Evolutionary conservation across 352 stramenopile species (phyloP), one percentile per base, ranked within the genome.

Genomic region (Albugo candida): DNA sequence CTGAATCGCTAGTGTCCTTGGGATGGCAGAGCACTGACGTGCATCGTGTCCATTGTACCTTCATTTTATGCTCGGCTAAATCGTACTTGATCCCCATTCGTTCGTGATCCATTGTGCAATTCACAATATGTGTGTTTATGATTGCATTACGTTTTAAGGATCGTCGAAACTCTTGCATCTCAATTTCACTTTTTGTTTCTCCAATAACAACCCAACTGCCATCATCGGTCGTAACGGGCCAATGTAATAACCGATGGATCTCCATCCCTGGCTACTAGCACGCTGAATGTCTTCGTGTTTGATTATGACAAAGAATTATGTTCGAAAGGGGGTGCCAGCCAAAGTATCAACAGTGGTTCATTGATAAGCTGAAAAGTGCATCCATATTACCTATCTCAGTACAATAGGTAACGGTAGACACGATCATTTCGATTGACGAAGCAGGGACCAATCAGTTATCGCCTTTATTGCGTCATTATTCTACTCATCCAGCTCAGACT

Each of bases 1-100:
- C 36, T 18, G 52, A 36, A 14, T 35, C 16, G 38, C 55, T 37
- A 16, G 61, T 37, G 42, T 39, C 13, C 59, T 82, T 82, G n/a
- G 72, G 72, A 45, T 85, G 72, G 49, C 72, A 85, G 55, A 85
- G 52, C 19, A 67, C 70, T 46, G 72, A 85, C 27, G 72, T 85
- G 56, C 72, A 85, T 57, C 81, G 82, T 49, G 72, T 83, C 72
- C 72, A 85, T 51, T 85, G 72, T 19, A 85, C 72, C 40, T 84
- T 84, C 72, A 84, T 84, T 61, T 84, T 84, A 60, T 84, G 72
- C 41, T 84, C 72, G 10, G 56, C 51, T 48, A 65, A 66, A 5
- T 52, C 58, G 39, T 51, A 52, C 13, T 66, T 53, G 20, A 64
- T 48, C 43, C 55, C 58, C 36, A 63, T 47, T 50, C 69, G 66